phyloP scores from a whole-genome alignment of 2,329 filamentous ascomycete genomes.

The Aspergillus sp. region DNA sequence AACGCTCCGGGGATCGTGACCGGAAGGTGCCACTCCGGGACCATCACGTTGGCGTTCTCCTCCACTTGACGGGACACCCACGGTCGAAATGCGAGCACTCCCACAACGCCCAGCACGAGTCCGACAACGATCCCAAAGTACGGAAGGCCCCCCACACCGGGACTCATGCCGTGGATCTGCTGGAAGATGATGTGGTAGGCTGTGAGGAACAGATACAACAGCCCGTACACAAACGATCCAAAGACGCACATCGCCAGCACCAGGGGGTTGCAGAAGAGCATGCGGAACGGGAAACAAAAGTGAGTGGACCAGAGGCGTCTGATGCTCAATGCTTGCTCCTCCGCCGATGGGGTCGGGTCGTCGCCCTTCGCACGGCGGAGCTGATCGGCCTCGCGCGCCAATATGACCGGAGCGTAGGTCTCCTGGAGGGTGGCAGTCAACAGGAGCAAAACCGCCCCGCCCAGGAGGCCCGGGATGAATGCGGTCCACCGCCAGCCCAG shows the following conservation, averaged over 20 bases:
- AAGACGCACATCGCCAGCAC: conserved; percentile 34
- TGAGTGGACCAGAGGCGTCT: conserved; percentile 46
- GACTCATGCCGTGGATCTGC: conserved; percentile 63
- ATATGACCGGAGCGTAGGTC: conserved; percentile 52
- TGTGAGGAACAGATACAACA: conserved; percentile 30
- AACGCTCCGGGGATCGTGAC: conserved; percentile 53
- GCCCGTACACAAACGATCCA: conserved; percentile 31
- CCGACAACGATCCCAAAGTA: conserved; percentile 82
- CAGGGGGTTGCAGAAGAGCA: conserved; percentile 38
- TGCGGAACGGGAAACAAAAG: conserved; percentile 40
- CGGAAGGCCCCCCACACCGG: conserved; percentile 72
- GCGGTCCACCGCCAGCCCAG: conserved; percentile 53
- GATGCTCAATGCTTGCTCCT: conserved; percentile 50
- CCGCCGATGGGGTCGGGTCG: conserved; percentile 53
- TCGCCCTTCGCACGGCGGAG: conserved; percentile 52
- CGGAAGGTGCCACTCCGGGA: conserved; percentile 58
- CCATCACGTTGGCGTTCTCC: conserved; percentile 62
- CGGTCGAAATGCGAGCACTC: conserved; percentile 52
- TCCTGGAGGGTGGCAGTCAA: conserved; percentile 47
- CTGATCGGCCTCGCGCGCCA: conserved; percentile 51
- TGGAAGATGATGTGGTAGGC: conserved; percentile 38
- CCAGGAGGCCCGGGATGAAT: conserved; percentile 52
- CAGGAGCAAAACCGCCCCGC: conserved; percentile 40
- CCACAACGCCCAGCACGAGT: conserved; percentile 63
- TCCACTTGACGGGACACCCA: conserved; percentile 54